Evolutionary conservation across 257 asterid species (phyloP), one percentile per base, ranked within the genome.

Genomic region (Solanum etuberosum): DNA sequence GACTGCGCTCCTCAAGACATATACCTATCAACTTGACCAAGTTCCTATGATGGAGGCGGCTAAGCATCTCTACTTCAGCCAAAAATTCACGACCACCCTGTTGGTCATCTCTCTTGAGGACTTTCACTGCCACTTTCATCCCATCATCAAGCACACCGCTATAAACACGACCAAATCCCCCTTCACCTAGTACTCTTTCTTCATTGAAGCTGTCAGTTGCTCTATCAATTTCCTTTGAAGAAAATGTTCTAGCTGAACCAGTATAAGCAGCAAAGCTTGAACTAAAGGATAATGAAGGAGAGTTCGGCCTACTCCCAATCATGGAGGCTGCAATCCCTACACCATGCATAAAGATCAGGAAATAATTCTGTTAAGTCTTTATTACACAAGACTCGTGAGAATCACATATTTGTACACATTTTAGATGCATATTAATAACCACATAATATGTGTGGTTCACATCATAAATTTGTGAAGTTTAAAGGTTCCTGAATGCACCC

Each of bases 21-120:
- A 95, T 96, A 77, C 99, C 98, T 18, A 95, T 94, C 89, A 96
- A 89, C 91, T 93, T 95, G 87, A 96, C 99, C 93, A 96, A 93
- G 91, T 96, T 96, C 82, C 99, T 85, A 87, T 96, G 99, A 89
- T 95, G 98, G 87, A 96, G 98, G 51, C 99, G 97, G 90, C 98
- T 93, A 43, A 96, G 97, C 98, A 97, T 97, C 93, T 97, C 99
- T 25, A 97, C 97, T 92, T 97, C 99, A 18, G 99, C 98, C 90
- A 97, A 88, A 92, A 96, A 97, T 88, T 97, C 99, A 16, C 98
- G 96, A 63, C 94, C 92, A 12, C 99, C 98, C 85, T 96, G 99
- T 83, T 97, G 97, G 88, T 96, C 99, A 31, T 91, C 94, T 91
- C 99, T 93, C 90, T 97, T 97, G 89, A 96, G 98, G 70, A 97